Base-by-base conservation (phyloP, 352 stramenopile genomes). In the Globisporangium carolinianum region DNA sequence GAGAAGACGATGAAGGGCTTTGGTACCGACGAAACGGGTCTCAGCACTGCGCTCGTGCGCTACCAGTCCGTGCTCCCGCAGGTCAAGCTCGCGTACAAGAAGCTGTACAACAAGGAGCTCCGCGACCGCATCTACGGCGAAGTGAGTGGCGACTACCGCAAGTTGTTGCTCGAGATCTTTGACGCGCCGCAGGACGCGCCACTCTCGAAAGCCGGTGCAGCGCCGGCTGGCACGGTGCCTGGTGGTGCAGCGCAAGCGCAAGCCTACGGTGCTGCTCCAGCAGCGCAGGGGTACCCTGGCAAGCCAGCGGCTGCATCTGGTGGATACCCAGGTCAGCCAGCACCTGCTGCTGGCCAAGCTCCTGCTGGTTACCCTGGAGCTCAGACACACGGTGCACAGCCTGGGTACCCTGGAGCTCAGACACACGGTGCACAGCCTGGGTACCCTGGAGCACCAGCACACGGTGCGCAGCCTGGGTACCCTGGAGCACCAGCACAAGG, bases 1-100 rank as follows among this genome's bases (percentile, higher is more conserved):
- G 79, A 89, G 53, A 78, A 76, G 54, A 87, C 76, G 6, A 83
- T 89, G 76, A 87, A 86, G 59, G 79, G 75, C 17, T 82, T 87
- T 53, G 79, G 75, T 11, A 87, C 75, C 41, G 77, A 89, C 60
- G 76, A 87, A 47, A 79, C 71, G 3, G 66, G 62, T 8, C 56
- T 89, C 2, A 87, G 74, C 56, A 82, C 75, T 14, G 63, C 73
- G 12, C 49, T 89, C 15, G 74, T 89, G 57, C 76, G 79, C 39
- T 89, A 86, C 58, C 73, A 86, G 46, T 72, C 65, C 9, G 45
- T 85, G 32, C 52, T 87, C 6, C 76, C 74, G 6, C 52, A 87
- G 14, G 73, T 87, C 6, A 83, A 86, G 59, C 41, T 50, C 47
- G 72, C 65, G 12, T 89, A 86, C 66, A 85, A 84, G 53, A 72